Evolutionary conservation across 768 basidiomycete genomes (phyloP).

Genomic region (Mycena olivaceomarginata): DNA sequence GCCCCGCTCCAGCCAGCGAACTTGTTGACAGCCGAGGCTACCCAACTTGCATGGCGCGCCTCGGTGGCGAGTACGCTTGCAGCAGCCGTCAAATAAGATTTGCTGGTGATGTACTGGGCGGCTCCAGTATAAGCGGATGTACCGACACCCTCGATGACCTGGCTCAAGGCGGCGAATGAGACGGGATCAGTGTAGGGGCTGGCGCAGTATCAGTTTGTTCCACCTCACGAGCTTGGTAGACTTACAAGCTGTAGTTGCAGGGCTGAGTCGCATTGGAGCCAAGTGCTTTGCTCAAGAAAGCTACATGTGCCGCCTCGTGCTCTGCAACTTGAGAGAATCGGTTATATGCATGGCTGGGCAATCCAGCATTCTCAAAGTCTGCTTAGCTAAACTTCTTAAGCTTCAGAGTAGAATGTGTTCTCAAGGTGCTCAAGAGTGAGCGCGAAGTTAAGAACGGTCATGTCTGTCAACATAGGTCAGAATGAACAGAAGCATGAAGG

Average conservation of each 20-base stretch:
- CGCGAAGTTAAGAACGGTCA: slow-evolving; percentile 63
- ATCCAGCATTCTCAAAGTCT: slow-evolving; percentile 66
- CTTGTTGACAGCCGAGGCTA: slow-evolving; percentile 66
- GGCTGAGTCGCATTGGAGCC: slow-evolving; percentile 71
- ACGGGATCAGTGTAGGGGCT: slow-evolving; percentile 71
- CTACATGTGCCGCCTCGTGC: slow-evolving; percentile 71
- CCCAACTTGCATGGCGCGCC: slow-evolving; percentile 76
- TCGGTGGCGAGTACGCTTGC: slow-evolving; percentile 77
- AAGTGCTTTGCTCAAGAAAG: slow-evolving; percentile 57
- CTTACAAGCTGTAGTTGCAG: slow-evolving; percentile 77
- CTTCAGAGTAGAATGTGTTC: slow-evolving; percentile 63
- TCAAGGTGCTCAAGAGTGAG: slow-evolving; percentile 68
- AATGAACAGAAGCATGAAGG: neutral
- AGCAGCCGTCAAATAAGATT: slow-evolving; percentile 70
- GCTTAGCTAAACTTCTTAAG: slow-evolving; percentile 62
- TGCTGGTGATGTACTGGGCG: slow-evolving; percentile 65
- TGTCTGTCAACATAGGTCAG: slow-evolving; percentile 35
- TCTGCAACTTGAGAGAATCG: slow-evolving; percentile 69
- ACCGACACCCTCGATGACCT: slow-evolving; percentile 73
- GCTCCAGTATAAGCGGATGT: slow-evolving; percentile 75
- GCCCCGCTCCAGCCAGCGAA: slow-evolving; percentile 69
- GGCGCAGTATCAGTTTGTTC: neutral
- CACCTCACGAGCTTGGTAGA: slow-evolving; percentile 10
- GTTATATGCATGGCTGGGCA: slow-evolving; percentile 65
- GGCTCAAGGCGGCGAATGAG: slow-evolving; percentile 70